Evolutionary conservation across 768 basidiomycete genomes (phyloP).

Genomic region (Tulasnella sp.): DNA sequence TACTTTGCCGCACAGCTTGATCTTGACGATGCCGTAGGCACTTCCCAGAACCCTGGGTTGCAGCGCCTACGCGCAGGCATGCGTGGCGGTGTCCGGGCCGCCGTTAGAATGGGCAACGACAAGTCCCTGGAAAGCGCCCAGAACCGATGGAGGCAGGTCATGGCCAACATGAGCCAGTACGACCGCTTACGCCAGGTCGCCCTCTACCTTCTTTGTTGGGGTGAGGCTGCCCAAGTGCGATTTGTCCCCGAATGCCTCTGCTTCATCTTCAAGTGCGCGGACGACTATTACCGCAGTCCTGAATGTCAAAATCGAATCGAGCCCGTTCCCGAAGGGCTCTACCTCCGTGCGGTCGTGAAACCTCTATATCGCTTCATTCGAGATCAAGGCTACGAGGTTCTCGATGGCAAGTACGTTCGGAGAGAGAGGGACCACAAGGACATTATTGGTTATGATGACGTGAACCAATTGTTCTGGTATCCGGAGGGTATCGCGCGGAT

Average conservation of each 20-base stretch:
- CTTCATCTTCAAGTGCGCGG: conserved; percentile 99
- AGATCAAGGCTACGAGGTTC: conserved; percentile 94
- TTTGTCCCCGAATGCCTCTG: conserved; percentile 94
- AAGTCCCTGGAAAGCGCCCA: conserved; percentile 82
- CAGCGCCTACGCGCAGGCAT: conserved; percentile 70
- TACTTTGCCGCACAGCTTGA: conserved; percentile 99
- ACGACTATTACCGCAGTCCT: conserved; percentile 98
- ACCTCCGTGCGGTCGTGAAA: conserved; percentile 78
- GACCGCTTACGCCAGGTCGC: conserved; percentile 95
- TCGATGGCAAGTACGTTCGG: conserved; percentile 88
- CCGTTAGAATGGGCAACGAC: conserved; percentile 38
- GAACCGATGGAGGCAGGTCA: conserved; percentile 90
- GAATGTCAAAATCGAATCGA: conserved; percentile 91
- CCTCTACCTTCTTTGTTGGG: conserved; percentile 91
- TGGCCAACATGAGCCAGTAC: conserved; percentile 98
- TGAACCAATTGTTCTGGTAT: conserved; percentile 99
- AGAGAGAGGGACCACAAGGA: conserved; percentile 85
- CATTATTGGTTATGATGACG: conserved; percentile 97
- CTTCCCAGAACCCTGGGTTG: conserved; percentile 81
- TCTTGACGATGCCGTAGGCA: conserved; percentile 92
- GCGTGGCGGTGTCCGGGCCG: conserved; percentile 29
- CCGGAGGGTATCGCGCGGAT: conserved; percentile 96
- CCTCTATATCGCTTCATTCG: conserved; percentile 93
- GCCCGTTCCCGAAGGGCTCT: conserved; percentile 90
- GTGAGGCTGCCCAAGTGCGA: conserved; percentile 93